Base-by-base conservation (phyloP, 2,329 filamentous ascomycete species). In the Fusarium subtropicale region DNA sequence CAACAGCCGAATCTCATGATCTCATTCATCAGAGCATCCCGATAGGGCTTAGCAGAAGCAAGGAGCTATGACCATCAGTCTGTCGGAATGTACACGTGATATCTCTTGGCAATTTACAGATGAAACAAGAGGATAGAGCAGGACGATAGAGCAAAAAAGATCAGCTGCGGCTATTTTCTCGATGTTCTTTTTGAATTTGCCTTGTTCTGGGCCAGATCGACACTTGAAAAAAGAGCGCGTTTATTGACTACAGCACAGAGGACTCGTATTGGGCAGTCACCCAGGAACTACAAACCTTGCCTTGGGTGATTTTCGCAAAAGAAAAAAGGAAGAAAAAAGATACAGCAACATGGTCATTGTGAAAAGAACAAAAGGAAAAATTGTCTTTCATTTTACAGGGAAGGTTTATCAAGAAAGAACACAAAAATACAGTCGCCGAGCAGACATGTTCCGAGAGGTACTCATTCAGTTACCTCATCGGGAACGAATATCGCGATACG, bases 41-140 rank as follows among this genome's bases (percentile, higher is more conserved):
- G 64, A 74, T 68, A 72, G 66, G 71, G 75, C 67, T 75, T 77
- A 75, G 71, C 44, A 61, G 26, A 31, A 44, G 48, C 48, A 53
- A 22, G 61, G 64, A 75, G 75, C 76, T 76, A 76, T 76, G 76
- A 71, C 74, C 76, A 76, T 55, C 48, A 30, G n/a, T 2, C 24
- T 28, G 13, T 46, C 38, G 33, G 31, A 26, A 31, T 20, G 53
- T 65, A 47, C 61, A 69, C 74, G 74, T 76, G 76, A 69, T 68
- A 68, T 69, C 51, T 34, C 56, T 71, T 66, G 56, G 60, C 66
- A 54, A 46, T 60, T 55, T 62, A 18, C 46, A 64, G 46, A 28
- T 50, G 46, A 42, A 41, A 38, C 50, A 53, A 50, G 60, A 57
- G 67, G 60, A 36, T 26, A 36, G 38, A 46, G 45, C 38, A 41